phyloP scores from a whole-genome alignment of 495 filamentous ascomycete species.

The Bacidia gigantensis region DNA sequence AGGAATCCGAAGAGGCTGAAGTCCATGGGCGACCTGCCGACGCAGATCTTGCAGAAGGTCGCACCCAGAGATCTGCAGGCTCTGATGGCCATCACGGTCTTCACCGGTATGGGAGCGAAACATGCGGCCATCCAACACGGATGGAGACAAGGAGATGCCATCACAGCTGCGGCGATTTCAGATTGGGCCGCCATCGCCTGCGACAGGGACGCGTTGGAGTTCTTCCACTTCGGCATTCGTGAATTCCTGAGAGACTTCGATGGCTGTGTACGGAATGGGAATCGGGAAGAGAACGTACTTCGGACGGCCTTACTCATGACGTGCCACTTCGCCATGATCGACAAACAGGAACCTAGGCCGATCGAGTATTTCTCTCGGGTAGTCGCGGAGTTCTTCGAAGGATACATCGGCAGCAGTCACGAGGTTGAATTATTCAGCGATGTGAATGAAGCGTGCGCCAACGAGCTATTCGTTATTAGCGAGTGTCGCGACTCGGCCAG shows the following conservation, averaged over 20 bases:
- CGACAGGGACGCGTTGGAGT: conserved; percentile 20
- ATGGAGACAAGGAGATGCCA: conserved; percentile 22
- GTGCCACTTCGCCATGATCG: conserved; percentile 22
- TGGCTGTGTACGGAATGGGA: conserved; percentile 18
- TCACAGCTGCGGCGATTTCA: conserved; percentile 18
- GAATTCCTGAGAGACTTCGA: conserved; percentile 23
- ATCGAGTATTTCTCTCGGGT: conserved; percentile 22
- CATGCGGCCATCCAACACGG: conserved; percentile 18
- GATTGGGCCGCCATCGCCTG: conserved; percentile 18
- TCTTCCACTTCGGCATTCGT: conserved; percentile 11
- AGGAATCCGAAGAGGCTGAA: conserved; percentile 15
- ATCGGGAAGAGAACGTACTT: conserved; percentile 20
- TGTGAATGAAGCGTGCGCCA: conserved; percentile 20
- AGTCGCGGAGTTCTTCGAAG: conserved; percentile 22
- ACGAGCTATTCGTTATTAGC: conserved; percentile 19
- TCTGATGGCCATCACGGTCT: conserved; percentile 17
- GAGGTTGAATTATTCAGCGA: conserved; percentile 22
- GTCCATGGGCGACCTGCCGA: conserved; percentile 19
- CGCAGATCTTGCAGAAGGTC: conserved; percentile 18
- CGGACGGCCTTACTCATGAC: conserved; percentile 19
- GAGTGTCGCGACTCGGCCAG: conserved; percentile 16
- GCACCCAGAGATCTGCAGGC: conserved; percentile 19
- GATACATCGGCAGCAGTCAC: conserved; percentile 22
- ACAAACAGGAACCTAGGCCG: conserved; percentile 19
- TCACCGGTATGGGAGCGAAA: conserved; percentile 17